Evolutionary conservation across 2,329 filamentous ascomycete genomes (phyloP).

Genomic region (Alternaria alternata): DNA sequence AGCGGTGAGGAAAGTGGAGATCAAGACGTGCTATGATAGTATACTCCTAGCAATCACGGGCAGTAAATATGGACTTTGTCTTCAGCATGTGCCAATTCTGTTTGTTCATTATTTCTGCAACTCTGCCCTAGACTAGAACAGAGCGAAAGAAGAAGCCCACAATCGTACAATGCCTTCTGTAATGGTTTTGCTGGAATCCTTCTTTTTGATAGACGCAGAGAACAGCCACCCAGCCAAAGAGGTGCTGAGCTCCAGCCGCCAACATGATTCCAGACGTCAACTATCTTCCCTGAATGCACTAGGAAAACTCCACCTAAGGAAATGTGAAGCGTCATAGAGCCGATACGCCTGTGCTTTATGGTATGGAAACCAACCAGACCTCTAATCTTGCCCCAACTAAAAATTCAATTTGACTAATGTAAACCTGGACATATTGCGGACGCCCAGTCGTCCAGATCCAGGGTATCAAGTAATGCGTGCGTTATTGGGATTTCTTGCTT

Average conservation of each 20-base stretch:
- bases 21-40: background rate
- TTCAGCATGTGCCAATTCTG: background rate
- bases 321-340: background rate
- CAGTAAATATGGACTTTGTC: background rate
- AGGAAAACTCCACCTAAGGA: background rate
- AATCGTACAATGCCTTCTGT: slow-evolving; percentile 3
- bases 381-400: background rate
- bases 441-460: background rate
- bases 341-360: slow-evolving; percentile 3
- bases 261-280: background rate
- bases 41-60: background rate
- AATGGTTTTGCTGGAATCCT: background rate
- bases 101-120: background rate
- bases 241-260: background rate
- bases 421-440: background rate
- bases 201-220: background rate
- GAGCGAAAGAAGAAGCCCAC: background rate
- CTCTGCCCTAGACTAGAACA: background rate
- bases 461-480: background rate
- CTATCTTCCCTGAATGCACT: background rate
- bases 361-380: background rate
- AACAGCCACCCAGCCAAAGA: background rate
- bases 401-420: background rate
- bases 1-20: slow-evolving; percentile 11
- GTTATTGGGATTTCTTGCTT: background rate